Evolutionary conservation across 495 filamentous ascomycete genomes (phyloP), one percentile per base, ranked within the genome.

Genomic region (Lophium mytilinum): DNA sequence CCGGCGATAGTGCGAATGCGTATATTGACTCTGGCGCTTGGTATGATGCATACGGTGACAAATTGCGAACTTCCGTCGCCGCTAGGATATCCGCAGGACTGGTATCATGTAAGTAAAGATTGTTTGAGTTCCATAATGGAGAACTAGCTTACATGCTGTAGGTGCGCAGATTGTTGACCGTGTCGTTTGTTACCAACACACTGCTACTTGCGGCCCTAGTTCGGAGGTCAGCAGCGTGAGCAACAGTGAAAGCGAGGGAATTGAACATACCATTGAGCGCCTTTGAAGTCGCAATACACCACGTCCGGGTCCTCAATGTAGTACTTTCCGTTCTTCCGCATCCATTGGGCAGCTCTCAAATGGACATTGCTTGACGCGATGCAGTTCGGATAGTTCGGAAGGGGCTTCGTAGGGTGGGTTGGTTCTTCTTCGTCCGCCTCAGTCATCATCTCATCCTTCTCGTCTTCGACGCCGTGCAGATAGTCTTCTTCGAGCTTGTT

Each of bases 101-200:
- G 53, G 6, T 30, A 30, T 30, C 24, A 3, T 30, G 24, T 30
- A 30, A 30, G 24, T 30, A 30, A 6, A 30, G 24, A 30, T 30
- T 6, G 24, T 3, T 30, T 3, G 24, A 30, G 24, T 30, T 30
- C 2, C 24, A 3, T 30, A 2, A 30, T 30, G 24, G 24, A 30
- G 2, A 30, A 3, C 6, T 3, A 30, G 6, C 24, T 30, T 30
- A 30, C 24, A 6, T 2, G 2, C 2, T 30, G 6, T 30, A 30
- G 11, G 83, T 81, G 50, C 81, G 76, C 41, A 94, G 75, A 47
- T 72, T 74, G 62, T 90, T 82, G 56, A 88, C 78, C 7, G 81
- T 83, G 39, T 78, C 84, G 24, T 80, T 78, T n/a, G 90, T 87
- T 64, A 98, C 66, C 47, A 96, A 71, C 7, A 81, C 82, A 9